Base-by-base conservation (phyloP, 176 grass and related monocot species). In the Hsuehochloa calcarea region DNA sequence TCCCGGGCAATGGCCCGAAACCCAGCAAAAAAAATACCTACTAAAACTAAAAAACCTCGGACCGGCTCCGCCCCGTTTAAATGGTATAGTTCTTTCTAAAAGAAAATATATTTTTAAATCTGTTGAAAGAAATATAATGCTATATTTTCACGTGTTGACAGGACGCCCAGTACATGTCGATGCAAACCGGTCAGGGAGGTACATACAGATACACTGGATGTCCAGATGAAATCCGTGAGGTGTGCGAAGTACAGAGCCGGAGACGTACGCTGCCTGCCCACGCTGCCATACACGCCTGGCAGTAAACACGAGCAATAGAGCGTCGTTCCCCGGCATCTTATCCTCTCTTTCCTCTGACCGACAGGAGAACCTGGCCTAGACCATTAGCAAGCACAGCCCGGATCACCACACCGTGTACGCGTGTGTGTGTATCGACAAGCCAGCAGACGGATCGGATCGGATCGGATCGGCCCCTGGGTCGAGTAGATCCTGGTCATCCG, bases 401-500 rank as follows among this genome's bases (percentile, higher is more conserved):
- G 19, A 9, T 56, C 54, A 3, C 54, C 70, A 40, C 34, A 38
- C 78, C 62, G 77, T 13, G 25, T 15, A 15, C 46, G 8, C 17
- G 45, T 8, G 8, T 27, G 45, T 8, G 49, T 37, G 66, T 77
- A 83, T 83, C 46, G 22, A 83, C 66, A 58, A 31, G 41, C 15
- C 60, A 70, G 29, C 79, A 62, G 72, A 70, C 43, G 80, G 80
- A 51, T 88, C 86, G 20, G 86, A 75, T 75, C 70, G 49, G 79
- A 68, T 69, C 78, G 15, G 62, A 52, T 49, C 27, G 26, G n/a
- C n/a, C n/a, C n/a, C 74, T 62, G 85, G 29, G 80, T 90, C 74
- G 68, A 90, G 79, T 90, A 87, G 89, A 87, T 87, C 84, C 84
- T 87, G 80, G 84, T 84, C 80, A 79, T 83, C 65, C 73, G 47